phyloP scores from a whole-genome alignment of 495 filamentous ascomycete species.

The Neurospora sp. region DNA sequence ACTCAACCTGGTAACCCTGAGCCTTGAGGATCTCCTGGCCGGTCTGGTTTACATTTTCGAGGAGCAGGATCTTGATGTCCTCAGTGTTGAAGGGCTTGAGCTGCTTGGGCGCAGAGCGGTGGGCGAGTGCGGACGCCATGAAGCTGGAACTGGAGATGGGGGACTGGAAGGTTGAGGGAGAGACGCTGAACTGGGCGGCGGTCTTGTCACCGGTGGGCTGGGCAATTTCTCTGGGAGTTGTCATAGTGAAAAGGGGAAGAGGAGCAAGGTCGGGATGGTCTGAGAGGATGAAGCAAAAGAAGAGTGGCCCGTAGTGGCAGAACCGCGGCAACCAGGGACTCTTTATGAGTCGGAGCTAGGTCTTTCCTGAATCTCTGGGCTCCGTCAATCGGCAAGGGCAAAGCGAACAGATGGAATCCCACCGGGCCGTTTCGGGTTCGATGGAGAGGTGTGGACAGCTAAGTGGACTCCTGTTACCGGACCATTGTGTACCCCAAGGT shows the following conservation, averaged over 20 bases:
- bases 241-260: constrained; percentile 21
- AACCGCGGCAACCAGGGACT: not conserved
- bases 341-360: not conserved
- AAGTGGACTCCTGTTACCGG: not conserved
- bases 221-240: constrained; percentile 32
- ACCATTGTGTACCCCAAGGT: not conserved
- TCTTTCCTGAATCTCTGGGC: not conserved
- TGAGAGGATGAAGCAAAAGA: not conserved
- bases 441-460: not conserved
- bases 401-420: not conserved
- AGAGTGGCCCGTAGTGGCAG: not conserved
- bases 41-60: constrained; percentile 93
- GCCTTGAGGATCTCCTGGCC: constrained; percentile 68
- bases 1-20: constrained; percentile 96
- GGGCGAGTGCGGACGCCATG: constrained; percentile 16
- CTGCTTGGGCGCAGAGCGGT: constrained; percentile 48
- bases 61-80: constrained; percentile 89
- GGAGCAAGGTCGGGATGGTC: not conserved
- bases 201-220: constrained; percentile 12
- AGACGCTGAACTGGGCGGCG: constrained; percentile 28
- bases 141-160: constrained; percentile 34
- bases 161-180: constrained; percentile 59
- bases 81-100: constrained; percentile 91
- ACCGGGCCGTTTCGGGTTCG: not conserved
- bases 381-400: not conserved